Evolutionary conservation across 148 eudicot species (phyloP).

Genomic region (Drosera capensis): DNA sequence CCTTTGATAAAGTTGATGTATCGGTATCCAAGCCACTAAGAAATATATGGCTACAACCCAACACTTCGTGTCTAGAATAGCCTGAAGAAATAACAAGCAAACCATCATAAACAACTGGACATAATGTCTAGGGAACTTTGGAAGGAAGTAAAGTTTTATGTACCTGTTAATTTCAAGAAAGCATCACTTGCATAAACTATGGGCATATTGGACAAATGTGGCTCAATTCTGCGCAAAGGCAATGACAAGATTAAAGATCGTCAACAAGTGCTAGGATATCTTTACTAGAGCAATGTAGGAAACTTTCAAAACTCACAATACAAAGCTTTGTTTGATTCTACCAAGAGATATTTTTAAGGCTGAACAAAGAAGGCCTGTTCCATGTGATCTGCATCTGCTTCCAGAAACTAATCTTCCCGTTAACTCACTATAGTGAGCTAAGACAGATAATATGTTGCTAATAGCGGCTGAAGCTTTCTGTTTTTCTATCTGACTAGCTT

Average conservation of each 20-base stretch:
- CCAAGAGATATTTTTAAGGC: slow-evolving; percentile 80
- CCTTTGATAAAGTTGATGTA: slow-evolving; percentile 38
- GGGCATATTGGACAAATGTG: slow-evolving; percentile 53
- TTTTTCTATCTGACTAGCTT: slow-evolving; percentile 71
- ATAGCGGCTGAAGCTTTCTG: slow-evolving; percentile 44
- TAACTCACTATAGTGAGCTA: slow-evolving; percentile 57
- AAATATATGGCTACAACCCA: slow-evolving; percentile 59
- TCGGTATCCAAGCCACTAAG: slow-evolving; percentile 52
- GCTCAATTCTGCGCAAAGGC: slow-evolving; percentile 45
- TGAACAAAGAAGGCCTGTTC: slow-evolving; percentile 27
- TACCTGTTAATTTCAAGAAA: slow-evolving; percentile 71
- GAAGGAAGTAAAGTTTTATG: background rate
- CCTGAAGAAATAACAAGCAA: slow-evolving; percentile 22
- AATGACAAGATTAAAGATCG: background rate
- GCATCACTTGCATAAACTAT: slow-evolving; percentile 84
- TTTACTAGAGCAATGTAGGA: background rate
- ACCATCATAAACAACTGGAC: background rate
- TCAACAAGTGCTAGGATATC: slow-evolving; percentile 7
- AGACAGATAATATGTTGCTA: slow-evolving; percentile 60
- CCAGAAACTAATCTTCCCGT: slow-evolving; percentile 51
- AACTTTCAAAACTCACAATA: slow-evolving; percentile 66
- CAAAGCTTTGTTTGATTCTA: slow-evolving; percentile 99
- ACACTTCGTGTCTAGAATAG: slow-evolving; percentile 61
- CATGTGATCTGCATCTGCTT: slow-evolving; percentile 39
- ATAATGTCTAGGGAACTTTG: background rate